Base-by-base conservation (phyloP, 257 asterid genomes). In the Sherardia arvensis region DNA sequence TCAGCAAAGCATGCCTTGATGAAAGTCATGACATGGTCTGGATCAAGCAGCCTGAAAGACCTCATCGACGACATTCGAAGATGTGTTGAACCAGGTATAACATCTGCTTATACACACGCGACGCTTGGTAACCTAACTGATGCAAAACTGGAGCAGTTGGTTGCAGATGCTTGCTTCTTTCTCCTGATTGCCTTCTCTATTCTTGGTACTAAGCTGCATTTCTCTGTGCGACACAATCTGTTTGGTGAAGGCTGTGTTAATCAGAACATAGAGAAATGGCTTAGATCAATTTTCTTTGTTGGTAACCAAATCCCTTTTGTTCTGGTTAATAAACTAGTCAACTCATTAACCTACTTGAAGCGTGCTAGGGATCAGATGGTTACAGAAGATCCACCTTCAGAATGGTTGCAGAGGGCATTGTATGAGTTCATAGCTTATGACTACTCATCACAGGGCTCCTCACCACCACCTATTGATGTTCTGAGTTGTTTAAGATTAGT, bases 101-200 rank as follows among this genome's bases (percentile, higher is more conserved):
- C 7, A 53, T 56, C n/a, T 9, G 9, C 23, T 23, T 71, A 71
- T 59, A 25, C 20, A 9, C 51, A 25, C 20, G 12, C 51, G 21
- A 3, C 29, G 6, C 2, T 4, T 8, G n/a, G 26, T 5, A 7
- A 18, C 3, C 15, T 66, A 18, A 7, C 2, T 6, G 36, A 22
- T 3, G 5, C 20, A n/a, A 23, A 66, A 34, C 36, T 34, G 20
- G 3, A 3, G 49, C 51, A 51, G 29, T 59, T 72, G 71, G 8
- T 22, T 0, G 22, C 10, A 60, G 76, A 71, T 21, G 47, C 71
- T 18, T 66, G 67, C 28, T 8, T 66, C 64, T 66, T 72, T 17
- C 49, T 72, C n/a, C 53, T 59, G 4, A 8, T 72, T 25, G 68
- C 63, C 0, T 27, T 63, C 45, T 45, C 58, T 2, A 47, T 63